Evolutionary conservation across 345 rosid genomes (phyloP).

Genomic region (Ricinus communis): DNA sequence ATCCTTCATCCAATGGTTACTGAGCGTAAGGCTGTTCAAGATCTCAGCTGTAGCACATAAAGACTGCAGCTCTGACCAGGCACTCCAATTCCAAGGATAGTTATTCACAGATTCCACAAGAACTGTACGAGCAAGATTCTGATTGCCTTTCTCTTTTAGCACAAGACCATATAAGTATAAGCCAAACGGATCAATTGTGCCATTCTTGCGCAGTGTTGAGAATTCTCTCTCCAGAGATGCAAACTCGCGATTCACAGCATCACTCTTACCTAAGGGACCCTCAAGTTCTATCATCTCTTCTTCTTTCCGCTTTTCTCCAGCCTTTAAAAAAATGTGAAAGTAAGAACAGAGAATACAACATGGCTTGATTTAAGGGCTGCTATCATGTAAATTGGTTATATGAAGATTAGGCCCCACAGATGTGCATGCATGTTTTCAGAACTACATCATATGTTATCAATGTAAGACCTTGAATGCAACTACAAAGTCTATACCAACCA

Average conservation of each 20-base stretch:
- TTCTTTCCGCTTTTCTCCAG: slow-evolving; percentile 96
- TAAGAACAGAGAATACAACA: neutral
- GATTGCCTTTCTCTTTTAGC: slow-evolving; percentile 87
- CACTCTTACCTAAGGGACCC: slow-evolving; percentile 80
- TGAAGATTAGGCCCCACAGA: neutral
- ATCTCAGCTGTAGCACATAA: slow-evolving; percentile 68
- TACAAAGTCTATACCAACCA: neutral
- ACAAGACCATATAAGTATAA: slow-evolving; percentile 83
- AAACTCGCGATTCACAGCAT: slow-evolving; percentile 70
- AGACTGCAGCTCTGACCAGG: slow-evolving; percentile 92
- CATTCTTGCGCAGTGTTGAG: slow-evolving; percentile 64
- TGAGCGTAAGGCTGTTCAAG: slow-evolving; percentile 68
- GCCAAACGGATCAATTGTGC: slow-evolving; percentile 77
- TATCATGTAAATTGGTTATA: neutral
- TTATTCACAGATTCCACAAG: slow-evolving; percentile 87
- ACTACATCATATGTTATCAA: neutral
- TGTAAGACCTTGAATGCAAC: neutral
- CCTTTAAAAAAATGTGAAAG: slow-evolving; percentile 37
- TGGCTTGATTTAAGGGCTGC: neutral
- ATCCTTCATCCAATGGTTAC: slow-evolving; percentile 96
- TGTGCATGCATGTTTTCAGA: neutral
- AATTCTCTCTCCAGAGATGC: slow-evolving; percentile 81
- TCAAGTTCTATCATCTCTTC: slow-evolving; percentile 93
- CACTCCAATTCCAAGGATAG: slow-evolving; percentile 99
- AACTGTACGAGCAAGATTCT: slow-evolving; percentile 63